A percentile compares a stretch with the other conserved stretches of the same genome.
Evolutionary conservation across 768 basidiomycete species (phyloP).

Genomic region (Tylopilus sp.): DNA sequence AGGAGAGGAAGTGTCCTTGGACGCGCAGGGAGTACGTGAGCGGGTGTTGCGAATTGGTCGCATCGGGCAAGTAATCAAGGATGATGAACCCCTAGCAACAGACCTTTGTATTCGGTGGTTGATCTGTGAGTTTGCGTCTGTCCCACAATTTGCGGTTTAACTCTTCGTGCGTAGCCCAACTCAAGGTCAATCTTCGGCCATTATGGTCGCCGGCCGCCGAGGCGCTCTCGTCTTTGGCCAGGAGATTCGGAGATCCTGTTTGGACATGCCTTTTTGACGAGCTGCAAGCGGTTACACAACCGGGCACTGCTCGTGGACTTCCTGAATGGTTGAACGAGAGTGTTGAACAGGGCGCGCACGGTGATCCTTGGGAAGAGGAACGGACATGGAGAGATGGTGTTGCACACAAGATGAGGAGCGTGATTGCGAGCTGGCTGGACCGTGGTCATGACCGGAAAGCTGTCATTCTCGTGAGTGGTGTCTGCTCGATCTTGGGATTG

Average conservation of each 20-base stretch:
- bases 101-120: conserved; percentile 72
- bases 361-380: conserved; percentile 59
- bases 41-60: conserved; percentile 75
- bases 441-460: conserved; percentile 27
- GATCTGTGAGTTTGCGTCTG: conserved; percentile 46
- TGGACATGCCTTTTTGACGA: conserved; percentile 73
- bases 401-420: conserved; percentile 55
- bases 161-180: conserved; percentile 54
- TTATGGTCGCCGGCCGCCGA: conserved; percentile 81
- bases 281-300: conserved; percentile 37
- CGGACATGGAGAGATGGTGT: conserved; percentile 74
- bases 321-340: conserved; percentile 28
- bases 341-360: conserved; percentile 18
- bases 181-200: conserved; percentile 92
- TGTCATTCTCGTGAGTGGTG: conserved; percentile 33
- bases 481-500: neutral
- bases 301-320: neutral
- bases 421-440: conserved; percentile 47
- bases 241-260: conserved; percentile 61
- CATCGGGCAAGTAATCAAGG: conserved; percentile 57
- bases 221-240: conserved; percentile 52
- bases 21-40: conserved; percentile 80
- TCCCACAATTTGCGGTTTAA: neutral
- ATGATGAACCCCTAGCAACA: conserved; percentile 49
- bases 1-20: conserved; percentile 77